Evolutionary conservation across 169 alveolate genomes (phyloP), one percentile per base, ranked within the genome.

Genomic region (Plasmodium berghei): DNA sequence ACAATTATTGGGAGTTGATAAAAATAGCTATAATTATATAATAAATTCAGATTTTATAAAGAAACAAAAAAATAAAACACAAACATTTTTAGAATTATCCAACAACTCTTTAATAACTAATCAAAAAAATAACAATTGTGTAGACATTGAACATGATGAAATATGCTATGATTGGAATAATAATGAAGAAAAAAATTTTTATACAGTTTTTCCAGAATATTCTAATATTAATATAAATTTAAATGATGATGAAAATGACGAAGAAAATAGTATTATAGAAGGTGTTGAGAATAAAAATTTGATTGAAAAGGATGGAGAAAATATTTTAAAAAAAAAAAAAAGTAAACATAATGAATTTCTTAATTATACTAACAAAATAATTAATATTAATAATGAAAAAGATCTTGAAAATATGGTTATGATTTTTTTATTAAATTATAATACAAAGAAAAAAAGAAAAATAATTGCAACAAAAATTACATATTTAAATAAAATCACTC

Each of bases 171-270:
- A 66, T 3, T 80, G 90, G 90, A 34, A 22, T 22, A 80, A 54
- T 56, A 72, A 54, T 5, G 83, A 80, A 46, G 90, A 80, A 61
- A 66, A 48, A 59, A 16, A 34, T 5, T 80, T 80, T 14, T 80
- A 80, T 12, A 80, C 90, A 20, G 56, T 34, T 5, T 80, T 80
- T 26, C 90, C 90, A 0, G 85, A 80, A 45, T 80, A 66, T 12
- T 64, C 90, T 12, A 80, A 67, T 55, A 55, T 80, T 1, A 80
- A 80, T 34, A 61, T 80, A 18, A 9, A 24, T 46, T 6, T 80
- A 20, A 66, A 80, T 24, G 90, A 80, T 18, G 90, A 80, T 5
- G 90, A 80, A 42, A 14, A 24, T 22, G 90, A 75, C 16, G 89
- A 64, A 3, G 75, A 64, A 0, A 56, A 63, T 10, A 18, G 14